A percentile compares a stretch with the other conserved stretches of the same genome.
Conservation (phyloP, 2,329 filamentous ascomycete species). For the Phialophora chinensis region DNA sequence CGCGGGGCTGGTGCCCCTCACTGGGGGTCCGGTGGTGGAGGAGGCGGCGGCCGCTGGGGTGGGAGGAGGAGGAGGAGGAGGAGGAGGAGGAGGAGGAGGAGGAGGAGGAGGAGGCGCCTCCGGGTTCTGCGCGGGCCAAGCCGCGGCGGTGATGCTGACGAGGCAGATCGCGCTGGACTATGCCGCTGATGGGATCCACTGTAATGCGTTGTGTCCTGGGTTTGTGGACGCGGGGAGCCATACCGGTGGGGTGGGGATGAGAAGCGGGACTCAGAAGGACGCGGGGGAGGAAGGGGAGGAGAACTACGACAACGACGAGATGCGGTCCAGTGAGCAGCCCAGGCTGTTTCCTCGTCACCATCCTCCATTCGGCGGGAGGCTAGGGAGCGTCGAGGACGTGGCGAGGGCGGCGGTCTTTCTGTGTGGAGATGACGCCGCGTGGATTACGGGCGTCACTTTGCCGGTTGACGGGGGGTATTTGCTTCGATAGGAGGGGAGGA, state of each 20-base stretch:
- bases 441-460: constrained; percentile 54
- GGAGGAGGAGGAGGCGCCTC: background rate
- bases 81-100: too few relatives aligned
- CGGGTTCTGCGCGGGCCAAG: constrained; percentile 55
- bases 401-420: constrained; percentile 53
- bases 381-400: constrained; percentile 42
- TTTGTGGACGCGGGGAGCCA: constrained; percentile 42
- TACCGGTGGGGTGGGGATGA: background rate
- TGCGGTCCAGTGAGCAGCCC: background rate
- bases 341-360: background rate
- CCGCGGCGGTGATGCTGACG: constrained; percentile 55
- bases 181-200: constrained; percentile 49
- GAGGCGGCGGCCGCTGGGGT: too few relatives aligned
- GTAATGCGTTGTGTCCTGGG: constrained; percentile 52
- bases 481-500: constrained; percentile 4
- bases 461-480: constrained; percentile 56
- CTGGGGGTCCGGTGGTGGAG: too few relatives aligned
- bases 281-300: constrained; percentile 12
- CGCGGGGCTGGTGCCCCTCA: constrained; percentile 30
- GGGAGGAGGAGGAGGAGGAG: too few relatives aligned
- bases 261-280: constrained; percentile 3
- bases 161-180: constrained; percentile 55
- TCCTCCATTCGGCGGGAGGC: background rate
- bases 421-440: constrained; percentile 55
- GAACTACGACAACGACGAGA: background rate